Conservation (phyloP, 345 rosid genomes). For the Eucalyptus globulus region DNA sequence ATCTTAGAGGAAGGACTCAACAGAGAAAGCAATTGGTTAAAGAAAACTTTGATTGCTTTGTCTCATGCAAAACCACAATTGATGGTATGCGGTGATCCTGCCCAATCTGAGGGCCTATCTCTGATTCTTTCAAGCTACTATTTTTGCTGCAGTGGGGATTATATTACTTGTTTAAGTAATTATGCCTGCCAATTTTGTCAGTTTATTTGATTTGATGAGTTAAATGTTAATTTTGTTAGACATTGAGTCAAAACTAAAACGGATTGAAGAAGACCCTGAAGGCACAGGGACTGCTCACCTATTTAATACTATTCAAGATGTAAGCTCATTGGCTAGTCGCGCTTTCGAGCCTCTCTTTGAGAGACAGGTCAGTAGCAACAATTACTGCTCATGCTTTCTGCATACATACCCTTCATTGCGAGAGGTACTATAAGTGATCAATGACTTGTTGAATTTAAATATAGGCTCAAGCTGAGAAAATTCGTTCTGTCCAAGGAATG, state of each 20-base stretch:
- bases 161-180: not conserved
- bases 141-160: not conserved
- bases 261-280: conserved; percentile 96
- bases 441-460: not conserved
- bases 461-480: conserved; percentile 98
- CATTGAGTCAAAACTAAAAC: conserved; percentile 88
- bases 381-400: not conserved
- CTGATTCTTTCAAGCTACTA: not conserved
- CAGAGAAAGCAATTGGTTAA: conserved; percentile 94
- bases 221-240: conserved; percentile 18
- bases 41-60: conserved; percentile 97
- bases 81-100: conserved; percentile 49
- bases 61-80: conserved; percentile 97
- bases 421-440: not conserved
- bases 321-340: conserved; percentile 61
- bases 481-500: conserved; percentile 98
- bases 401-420: not conserved
- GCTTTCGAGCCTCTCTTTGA: conserved; percentile 95
- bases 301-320: conserved; percentile 74
- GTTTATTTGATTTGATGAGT: not conserved
- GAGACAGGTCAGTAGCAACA: conserved; percentile 67
- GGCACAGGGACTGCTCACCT: conserved; percentile 90
- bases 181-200: not conserved
- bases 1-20: conserved; percentile 83
- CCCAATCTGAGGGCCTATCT: not conserved